Evolutionary conservation across 225 moss, liverwort and hornwort species (phyloP).

Genomic region (Physcomitrium patens): DNA sequence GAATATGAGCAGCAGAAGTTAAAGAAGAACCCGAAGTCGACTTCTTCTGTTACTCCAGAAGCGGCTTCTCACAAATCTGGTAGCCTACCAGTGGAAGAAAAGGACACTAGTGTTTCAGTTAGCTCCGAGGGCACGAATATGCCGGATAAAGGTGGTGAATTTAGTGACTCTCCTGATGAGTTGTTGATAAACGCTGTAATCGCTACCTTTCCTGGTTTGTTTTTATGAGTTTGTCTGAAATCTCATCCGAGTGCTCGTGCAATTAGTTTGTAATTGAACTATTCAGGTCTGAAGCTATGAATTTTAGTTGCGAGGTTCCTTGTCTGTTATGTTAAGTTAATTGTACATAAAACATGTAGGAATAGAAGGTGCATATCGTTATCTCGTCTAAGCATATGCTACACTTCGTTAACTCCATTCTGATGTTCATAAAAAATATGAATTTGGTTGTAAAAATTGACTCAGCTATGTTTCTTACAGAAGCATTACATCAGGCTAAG

Average conservation of each 20-base stretch:
- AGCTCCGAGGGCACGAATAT: conserved; percentile 6
- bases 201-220: neutral
- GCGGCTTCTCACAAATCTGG: conserved; percentile 27
- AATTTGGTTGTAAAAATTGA: neutral
- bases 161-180: conserved; percentile 20
- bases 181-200: conserved; percentile 16
- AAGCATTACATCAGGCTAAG: conserved; percentile 34
- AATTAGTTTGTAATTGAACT: neutral
- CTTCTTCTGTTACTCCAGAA: conserved; percentile 24
- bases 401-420: neutral
- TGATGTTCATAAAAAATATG: neutral
- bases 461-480: conserved; percentile 15
- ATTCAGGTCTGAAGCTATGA: conserved; percentile 1
- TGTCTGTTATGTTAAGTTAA: conserved; percentile 1
- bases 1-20: conserved; percentile 32
- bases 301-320: neutral
- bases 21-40: conserved; percentile 19
- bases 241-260: neutral
- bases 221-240: neutral
- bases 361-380: neutral
- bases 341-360: neutral
- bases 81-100: conserved; percentile 8
- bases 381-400: neutral
- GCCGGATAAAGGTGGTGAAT: conserved; percentile 6
- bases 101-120: conserved; percentile 20